Evolutionary conservation across 768 basidiomycete species (phyloP), one percentile per base, ranked within the genome.

Genomic region (Pleurotus cornucopiae): DNA sequence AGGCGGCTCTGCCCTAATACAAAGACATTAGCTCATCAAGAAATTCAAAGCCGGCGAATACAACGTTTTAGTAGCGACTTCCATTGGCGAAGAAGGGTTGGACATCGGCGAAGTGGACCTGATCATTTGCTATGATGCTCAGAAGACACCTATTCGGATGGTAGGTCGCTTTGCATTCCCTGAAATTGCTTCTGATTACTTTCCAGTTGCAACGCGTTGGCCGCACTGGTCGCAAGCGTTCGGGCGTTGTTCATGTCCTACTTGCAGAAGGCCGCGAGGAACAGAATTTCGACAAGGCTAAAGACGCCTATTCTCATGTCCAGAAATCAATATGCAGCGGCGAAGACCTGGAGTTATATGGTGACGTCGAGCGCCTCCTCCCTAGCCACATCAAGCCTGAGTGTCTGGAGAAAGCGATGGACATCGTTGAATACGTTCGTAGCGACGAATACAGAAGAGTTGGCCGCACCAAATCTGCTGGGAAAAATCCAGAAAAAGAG

Each of bases 31-130:
- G 94, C 80, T 91, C 30, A 91, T 99, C 64, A 75, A 85, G 57
- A 82, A 83, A 60, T 98, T 99, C 76, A 94, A 94, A 67, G 73
- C 72, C 3, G 94, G 93, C 9, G 85, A 85, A 57, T 93, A 83
- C 68, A 99, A 99, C 62, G 86, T 97, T 38, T 75, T 99, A 9
- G 96, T 99, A 6, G 89, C 95, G 1, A 98, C 97, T 4, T 96
- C 90, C 3, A 93, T 99, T 54, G 97, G 97, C 18, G 97, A 99
- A 71, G 97, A 99, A 70, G 97, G 97, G 56, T 77, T 99, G 14
- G 97, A 99, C 68, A 99, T 99, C 55, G 97, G 97, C 30, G 95
- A 97, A 67, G 88, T 99, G 13, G 97, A 99, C 67, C 77, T 94
- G 65, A 96, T 98, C 55, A 76, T 98, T 47, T 98, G 95, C 64